Evolutionary conservation across 306 rosid genomes (phyloP), one percentile per base, ranked within the genome.

Genomic region (Quercus berberidifolia): DNA sequence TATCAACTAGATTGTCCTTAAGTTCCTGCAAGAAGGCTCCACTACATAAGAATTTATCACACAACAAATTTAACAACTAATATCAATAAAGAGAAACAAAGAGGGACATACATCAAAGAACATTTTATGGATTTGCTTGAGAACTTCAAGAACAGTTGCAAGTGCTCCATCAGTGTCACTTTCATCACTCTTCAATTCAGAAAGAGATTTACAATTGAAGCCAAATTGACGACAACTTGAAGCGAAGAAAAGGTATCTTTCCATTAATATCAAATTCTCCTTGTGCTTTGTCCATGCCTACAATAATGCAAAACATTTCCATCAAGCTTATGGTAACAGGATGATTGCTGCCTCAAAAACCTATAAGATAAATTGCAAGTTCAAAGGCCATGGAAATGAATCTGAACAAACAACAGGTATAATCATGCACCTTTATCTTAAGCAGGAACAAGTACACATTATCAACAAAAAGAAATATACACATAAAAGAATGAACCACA

Each of bases 221-320:
- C 94, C 94, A 81, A 88, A 96, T 74, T 93, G 98, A 21, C 75
- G 87, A 74, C 93, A 88, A 81, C 99, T 96, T n/a, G 99, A 93
- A 57, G 89, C 82, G 54, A 96, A 96, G 80, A 89, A 96, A 86
- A 93, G 98, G 75, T 93, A 96, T 86, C 97, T 91, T 76, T 96
- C 98, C 94, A 96, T 93, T 83, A 93, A 59, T 74, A 93, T 87
- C 52, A 96, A 81, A 79, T 96, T 96, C 8, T 90, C 88, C 73
- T 83, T 91, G 82, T 95, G 97, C 89, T 88, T 90, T 74, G 83
- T 76, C 98, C 99, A 96, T 23, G 97, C 97, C 97, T 96, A 79
- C 83, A 86, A 79, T 72, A 85, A 74, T 26, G 70, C 69, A 71
- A 74, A 49, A 76, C 57, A 55, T 68, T 41, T 77, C 76, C 15